Percentiles rank a stretch among this genome's conserved stretches.
phyloP scores from a whole-genome alignment of 805 yeast genomes.

The Yarrowia yakushimensis region DNA sequence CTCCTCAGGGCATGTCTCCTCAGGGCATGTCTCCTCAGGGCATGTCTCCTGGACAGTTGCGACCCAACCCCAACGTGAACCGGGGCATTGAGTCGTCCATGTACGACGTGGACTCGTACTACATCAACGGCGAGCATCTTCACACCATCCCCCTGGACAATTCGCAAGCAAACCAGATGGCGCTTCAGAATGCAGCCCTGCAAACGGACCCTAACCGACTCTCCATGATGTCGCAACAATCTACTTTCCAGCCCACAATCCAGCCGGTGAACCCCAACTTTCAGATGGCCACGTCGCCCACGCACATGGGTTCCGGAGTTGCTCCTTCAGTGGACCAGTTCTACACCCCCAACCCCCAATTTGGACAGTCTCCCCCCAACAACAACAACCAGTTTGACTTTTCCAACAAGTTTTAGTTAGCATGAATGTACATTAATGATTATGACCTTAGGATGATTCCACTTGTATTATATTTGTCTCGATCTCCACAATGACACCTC shows the following conservation, averaged over 20 bases:
- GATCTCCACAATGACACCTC: neutral
- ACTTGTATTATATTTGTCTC: neutral
- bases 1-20: conserved; percentile 14
- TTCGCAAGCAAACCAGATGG: conserved; percentile 12
- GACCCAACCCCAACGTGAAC: conserved; percentile 23
- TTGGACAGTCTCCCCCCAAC: conserved; percentile 18
- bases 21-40: neutral
- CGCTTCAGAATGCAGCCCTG: conserved; percentile 9
- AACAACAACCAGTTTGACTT: conserved; percentile 23
- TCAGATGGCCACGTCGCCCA: conserved; percentile 1
- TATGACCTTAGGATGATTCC: conserved; percentile 19
- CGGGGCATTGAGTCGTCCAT: conserved; percentile 23
- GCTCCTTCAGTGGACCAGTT: conserved; percentile 17
- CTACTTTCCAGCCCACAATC: conserved; percentile 4
- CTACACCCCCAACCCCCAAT: conserved; percentile 22
- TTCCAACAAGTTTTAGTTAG: conserved; percentile 22
- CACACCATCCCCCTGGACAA: conserved; percentile 14
- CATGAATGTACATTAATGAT: conserved; percentile 23
- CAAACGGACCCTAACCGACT: conserved; percentile 18
- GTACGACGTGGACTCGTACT: conserved; percentile 25
- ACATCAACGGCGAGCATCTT: conserved; percentile 13
- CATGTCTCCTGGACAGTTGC: neutral
- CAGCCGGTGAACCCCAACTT: neutral
- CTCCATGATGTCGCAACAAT: conserved; percentile 7
- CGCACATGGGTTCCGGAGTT: conserved; percentile 1